Percentiles rank a stretch among this genome's conserved stretches.
Conservation (phyloP, 176 grass and related monocot species). For the Triticum monococcum region DNA sequence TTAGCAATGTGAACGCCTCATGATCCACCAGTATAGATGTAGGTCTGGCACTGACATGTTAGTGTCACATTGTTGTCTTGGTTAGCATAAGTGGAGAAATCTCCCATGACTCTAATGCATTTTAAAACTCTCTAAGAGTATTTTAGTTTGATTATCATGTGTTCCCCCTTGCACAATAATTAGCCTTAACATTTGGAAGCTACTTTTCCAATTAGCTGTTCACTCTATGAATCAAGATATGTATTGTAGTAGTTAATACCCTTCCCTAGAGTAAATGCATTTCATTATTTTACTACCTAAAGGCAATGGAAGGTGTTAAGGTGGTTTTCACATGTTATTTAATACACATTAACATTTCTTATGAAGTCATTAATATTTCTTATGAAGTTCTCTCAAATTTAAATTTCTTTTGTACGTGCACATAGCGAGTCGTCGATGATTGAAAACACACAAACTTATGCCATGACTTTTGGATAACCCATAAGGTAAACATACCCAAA, state of each 20-base stretch:
- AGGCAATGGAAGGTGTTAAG: background rate
- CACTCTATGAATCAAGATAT: background rate
- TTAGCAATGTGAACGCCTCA: too few species aligned
- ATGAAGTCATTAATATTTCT: background rate
- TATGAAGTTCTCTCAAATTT: background rate
- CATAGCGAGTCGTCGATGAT: too few species aligned
- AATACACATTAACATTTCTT: background rate
- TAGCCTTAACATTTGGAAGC: background rate
- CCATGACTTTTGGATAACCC: too few species aligned
- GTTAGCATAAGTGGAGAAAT: conserved; percentile 39
- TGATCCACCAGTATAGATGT: background rate
- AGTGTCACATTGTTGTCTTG: background rate
- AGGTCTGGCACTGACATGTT: background rate
- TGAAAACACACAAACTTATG: too few species aligned
- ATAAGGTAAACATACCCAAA: too few species aligned
- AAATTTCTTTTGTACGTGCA: background rate
- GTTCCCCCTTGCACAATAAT: background rate
- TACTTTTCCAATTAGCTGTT: background rate
- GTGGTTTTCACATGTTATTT: background rate
- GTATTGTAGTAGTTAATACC: background rate
- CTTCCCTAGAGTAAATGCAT: background rate
- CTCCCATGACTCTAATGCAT: background rate
- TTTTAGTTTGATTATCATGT: background rate
- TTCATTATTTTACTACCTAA: background rate
- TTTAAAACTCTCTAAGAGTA: background rate